phyloP scores from a whole-genome alignment of 2,329 filamentous ascomycete species.

The Trichoderma lentiforme region DNA sequence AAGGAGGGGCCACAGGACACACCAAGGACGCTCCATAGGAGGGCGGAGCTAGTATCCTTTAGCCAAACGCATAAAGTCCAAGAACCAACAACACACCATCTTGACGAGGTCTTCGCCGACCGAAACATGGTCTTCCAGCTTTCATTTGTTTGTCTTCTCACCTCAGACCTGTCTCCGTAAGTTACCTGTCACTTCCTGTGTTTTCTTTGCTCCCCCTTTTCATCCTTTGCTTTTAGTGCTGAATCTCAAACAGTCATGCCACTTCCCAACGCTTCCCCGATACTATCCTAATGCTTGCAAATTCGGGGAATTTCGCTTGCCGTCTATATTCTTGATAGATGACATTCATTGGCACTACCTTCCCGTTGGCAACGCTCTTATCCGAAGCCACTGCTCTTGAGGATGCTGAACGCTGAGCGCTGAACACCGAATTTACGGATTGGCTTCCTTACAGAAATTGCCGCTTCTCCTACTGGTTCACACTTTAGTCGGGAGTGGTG shows the following conservation, averaged over 20 bases:
- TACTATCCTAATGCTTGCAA: neutral
- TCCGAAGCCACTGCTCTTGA: neutral
- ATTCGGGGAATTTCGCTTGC: neutral
- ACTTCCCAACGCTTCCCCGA: neutral
- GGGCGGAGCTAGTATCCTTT: slow-evolving; percentile 1
- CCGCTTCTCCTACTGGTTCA: neutral
- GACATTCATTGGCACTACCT: neutral
- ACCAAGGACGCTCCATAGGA: neutral
- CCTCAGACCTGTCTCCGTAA: neutral
- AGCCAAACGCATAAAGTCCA: slow-evolving; percentile 10
- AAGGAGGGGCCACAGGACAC: neutral
- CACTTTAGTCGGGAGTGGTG: neutral
- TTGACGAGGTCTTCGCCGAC: neutral
- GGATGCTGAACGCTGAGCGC: neutral
- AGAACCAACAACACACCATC: slow-evolving; percentile 19
- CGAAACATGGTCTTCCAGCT: neutral
- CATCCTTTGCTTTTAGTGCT: neutral
- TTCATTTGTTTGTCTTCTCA: neutral
- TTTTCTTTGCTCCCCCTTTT: neutral
- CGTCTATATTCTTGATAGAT: neutral
- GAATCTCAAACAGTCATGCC: neutral
- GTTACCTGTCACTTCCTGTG: neutral
- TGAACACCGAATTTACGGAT: neutral
- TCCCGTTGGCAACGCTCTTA: neutral
- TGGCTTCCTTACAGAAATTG: neutral